phyloP scores from a whole-genome alignment of 2,329 filamentous ascomycete species.

The Phialophora macrospora region DNA sequence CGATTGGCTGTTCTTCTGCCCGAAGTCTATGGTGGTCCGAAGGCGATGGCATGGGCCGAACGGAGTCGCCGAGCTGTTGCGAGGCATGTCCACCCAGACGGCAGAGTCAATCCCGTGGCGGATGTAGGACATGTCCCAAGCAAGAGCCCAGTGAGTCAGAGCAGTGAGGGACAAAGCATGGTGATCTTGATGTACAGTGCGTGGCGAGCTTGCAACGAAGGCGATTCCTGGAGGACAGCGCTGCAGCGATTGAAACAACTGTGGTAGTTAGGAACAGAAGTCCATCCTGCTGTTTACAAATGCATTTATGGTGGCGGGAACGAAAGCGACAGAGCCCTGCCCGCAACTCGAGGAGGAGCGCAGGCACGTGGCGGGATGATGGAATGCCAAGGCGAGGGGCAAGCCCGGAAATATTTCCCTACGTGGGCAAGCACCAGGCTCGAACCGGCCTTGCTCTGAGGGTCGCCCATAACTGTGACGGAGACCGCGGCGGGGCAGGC shows the following conservation, averaged over 20 bases:
- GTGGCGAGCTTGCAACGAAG: conserved; percentile 24
- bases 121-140: conserved; percentile 30
- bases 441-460: neutral
- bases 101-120: conserved; percentile 27
- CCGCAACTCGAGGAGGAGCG: neutral
- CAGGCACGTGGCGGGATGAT: conserved; percentile 1
- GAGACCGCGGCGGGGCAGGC: conserved; percentile 1
- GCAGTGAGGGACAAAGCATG: conserved; percentile 36
- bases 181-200: conserved; percentile 33
- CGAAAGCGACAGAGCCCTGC: neutral
- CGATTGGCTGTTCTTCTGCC: conserved; percentile 53
- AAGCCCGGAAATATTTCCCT: neutral
- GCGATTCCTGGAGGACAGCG: conserved; percentile 15
- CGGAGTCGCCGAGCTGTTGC: conserved; percentile 48
- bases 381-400: conserved; percentile 1
- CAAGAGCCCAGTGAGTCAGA: conserved; percentile 15
- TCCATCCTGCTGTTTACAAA: neutral
- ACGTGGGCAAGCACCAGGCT: neutral
- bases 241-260: neutral
- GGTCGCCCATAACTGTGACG: neutral
- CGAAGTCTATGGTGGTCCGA: conserved; percentile 42
- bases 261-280: neutral
- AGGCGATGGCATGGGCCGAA: conserved; percentile 52
- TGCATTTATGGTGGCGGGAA: neutral
- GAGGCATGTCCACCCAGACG: conserved; percentile 42